phyloP scores from a whole-genome alignment of 305 asterid species.

The Solanum hybrid region DNA sequence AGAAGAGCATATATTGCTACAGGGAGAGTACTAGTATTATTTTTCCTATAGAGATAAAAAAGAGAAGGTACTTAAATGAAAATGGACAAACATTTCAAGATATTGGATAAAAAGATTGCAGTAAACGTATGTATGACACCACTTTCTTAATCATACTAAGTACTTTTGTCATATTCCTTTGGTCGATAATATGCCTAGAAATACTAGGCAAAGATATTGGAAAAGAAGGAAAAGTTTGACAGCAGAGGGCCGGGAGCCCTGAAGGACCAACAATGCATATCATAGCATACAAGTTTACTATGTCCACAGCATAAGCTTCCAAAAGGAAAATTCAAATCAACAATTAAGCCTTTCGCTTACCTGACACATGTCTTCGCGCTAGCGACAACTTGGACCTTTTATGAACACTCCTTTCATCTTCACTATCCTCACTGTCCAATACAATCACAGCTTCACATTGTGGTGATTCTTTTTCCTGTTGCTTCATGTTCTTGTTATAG shows the following conservation, averaged over 20 bases:
- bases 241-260: background rate
- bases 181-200: background rate
- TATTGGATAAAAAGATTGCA: background rate
- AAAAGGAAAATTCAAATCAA: background rate
- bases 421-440: constrained; percentile 77
- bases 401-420: constrained; percentile 31
- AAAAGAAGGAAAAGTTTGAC: background rate
- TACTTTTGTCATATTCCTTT: background rate
- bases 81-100: background rate
- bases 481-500: constrained; percentile 12
- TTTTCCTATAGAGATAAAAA: background rate
- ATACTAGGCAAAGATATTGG: background rate
- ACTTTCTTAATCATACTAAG: background rate
- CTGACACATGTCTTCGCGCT: constrained; percentile 30
- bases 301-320: background rate
- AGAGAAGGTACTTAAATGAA: background rate
- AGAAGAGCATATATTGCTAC: background rate
- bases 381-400: constrained; percentile 48
- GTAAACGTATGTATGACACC: background rate
- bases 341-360: constrained; percentile 32
- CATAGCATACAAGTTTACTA: background rate
- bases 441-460: constrained; percentile 41
- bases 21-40: background rate
- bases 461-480: constrained; percentile 14
- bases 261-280: background rate